Evolutionary conservation across 805 yeast genomes (phyloP), one percentile per base, ranked within the genome.

Genomic region (Ogataea trehaloabstinens): DNA sequence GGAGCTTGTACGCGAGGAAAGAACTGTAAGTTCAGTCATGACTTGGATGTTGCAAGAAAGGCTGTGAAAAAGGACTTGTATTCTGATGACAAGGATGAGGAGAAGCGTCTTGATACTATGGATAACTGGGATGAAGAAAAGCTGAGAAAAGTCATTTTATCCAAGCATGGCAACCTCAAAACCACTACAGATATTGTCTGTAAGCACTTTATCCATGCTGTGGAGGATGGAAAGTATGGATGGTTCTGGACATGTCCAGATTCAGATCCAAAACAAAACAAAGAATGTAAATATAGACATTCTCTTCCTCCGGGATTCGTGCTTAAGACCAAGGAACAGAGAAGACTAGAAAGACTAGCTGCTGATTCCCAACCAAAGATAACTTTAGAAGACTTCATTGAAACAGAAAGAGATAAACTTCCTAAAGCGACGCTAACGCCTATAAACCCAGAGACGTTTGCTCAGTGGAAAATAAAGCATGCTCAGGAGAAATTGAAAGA

Each of bases 171-270:
- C 36, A 93, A 93, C 61, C 89, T 83, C 39, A 80, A 80, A 61
- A 88, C 96, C 8, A 89, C 97, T 11, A 93, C 99, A 0, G 97
- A 91, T 49, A 93, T 77, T 51, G 86, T 93, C 34, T 93, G 99
- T 76, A 93, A 90, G 63, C 79, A 64, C 64, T 95, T 93, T 68
- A 86, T 93, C 49, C 96, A 89, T 44, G 98, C 99, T 0, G 97
- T 93, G 41, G 99, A 93, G 60, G 88, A 89, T 58, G 93, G 91
- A 42, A 91, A 91, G 60, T 93, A 93, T 61, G 99, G 99, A 58
- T 93, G 99, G 99, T 90, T 93, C 66, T 93, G 99, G 99, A 73
- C 76, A 16, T 93, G 99, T 70, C 99, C 99, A 19, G 87, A 87
- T 52, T 90, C 91, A 28, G 97, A 96, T 49, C 79, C 84, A 45